These are phyloP conservation scores for Xylariaceae sp. DNA, from an alignment of 2,329 filamentous ascomycete species.

Conservation along the genomic window DNA sequence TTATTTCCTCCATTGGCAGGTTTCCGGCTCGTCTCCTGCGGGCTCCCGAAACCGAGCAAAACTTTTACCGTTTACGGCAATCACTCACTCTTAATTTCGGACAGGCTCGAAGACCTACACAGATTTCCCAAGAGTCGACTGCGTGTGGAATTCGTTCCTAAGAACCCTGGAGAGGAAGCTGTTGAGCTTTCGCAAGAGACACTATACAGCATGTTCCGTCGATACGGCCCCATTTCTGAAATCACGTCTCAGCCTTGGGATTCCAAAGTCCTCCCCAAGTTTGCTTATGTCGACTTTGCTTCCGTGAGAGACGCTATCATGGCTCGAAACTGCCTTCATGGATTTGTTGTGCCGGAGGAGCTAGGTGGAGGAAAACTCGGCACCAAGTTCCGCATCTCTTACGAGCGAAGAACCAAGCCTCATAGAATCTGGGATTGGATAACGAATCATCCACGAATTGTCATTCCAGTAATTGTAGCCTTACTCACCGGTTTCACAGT, in stretches of 20 bases:
- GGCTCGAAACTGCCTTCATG: constrained; percentile 92
- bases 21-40: no score
- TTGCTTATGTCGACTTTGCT: constrained; percentile 79
- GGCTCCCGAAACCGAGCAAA: no score
- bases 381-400: constrained; percentile 81
- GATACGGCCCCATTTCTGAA: constrained; percentile 88
- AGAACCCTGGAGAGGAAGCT: constrained; percentile 71
- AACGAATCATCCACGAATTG: constrained; percentile 82
- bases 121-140: constrained; percentile 78
- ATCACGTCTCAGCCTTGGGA: constrained; percentile 84
- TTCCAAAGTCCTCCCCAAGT: constrained; percentile 83
- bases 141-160: constrained; percentile 83
- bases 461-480: constrained; percentile 83
- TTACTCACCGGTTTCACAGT: constrained; percentile 84
- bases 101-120: constrained; percentile 91
- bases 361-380: constrained; percentile 76
- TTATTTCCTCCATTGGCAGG: no score
- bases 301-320: constrained; percentile 79
- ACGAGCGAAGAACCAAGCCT: constrained; percentile 78
- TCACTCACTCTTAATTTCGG: no score
- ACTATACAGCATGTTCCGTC: constrained; percentile 84
- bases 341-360: constrained; percentile 72
- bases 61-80: no score
- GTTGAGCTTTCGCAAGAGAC: constrained; percentile 86
- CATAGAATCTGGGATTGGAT: constrained; percentile 90